Evolutionary conservation across 1,139 yeast genomes (phyloP), one percentile per base, ranked within the genome.

Genomic region (Blastobotrys ciferrii): DNA sequence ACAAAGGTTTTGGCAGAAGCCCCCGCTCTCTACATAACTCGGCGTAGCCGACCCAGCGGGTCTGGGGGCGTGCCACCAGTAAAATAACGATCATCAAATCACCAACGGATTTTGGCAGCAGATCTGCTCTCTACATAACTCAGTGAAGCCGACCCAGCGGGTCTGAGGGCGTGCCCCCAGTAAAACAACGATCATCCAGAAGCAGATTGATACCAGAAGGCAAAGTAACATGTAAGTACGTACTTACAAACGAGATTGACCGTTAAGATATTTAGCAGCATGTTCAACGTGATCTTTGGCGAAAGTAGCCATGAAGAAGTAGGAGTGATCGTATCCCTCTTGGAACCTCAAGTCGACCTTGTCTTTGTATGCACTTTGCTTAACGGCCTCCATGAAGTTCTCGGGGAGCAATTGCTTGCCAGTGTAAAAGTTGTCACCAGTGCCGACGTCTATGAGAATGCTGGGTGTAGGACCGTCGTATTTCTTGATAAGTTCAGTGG

Each of bases 281-380:
- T 83, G 92, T 55, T 77, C 80, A 41, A 95, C 89, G 64, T 92
- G 98, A 42, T 83, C 88, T 52, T 80, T 85, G 19, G 85, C 87
- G 66, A 89, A 91, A 0, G 88, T 69, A 50, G 94, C 78, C 53
- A 92, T 77, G 66, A 89, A 92, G 67, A 78, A 92, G 71, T 91
- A 92, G 46, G 91, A 84, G 64, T 92, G 98, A 63, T 92, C 97
- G 63, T 83, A 91, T 2, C 92, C 96, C 2, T 86, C 91, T 25
- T 80, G 96, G 43, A 81, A 65, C 33, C 81, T 71, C 51, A 87
- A 67, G 42, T 78, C 73, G 52, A 91, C 74, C 32, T 50, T 47
- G 2, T 82, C 86, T 50, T 78, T 79, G 69, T 83, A 83, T 0
- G 85, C 71, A n/a, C 70, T 70, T 47, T 76, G 76, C 57, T 75